Conservation (phyloP, 2,329 filamentous ascomycete genomes). For the Aspergillus awamori region DNA sequence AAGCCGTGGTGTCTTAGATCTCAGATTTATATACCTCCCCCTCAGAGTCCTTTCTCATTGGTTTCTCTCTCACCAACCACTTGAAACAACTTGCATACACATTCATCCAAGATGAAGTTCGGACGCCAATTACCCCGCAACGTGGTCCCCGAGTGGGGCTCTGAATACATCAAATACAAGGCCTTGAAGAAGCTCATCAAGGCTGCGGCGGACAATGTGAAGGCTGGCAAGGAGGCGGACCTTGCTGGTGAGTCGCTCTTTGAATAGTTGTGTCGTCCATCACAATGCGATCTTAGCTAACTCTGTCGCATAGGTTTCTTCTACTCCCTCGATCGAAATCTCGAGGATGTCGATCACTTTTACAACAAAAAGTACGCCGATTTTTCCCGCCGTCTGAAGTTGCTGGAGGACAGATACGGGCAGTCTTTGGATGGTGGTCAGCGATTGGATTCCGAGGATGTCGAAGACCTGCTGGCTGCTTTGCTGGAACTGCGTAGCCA, state of each 20-base stretch:
- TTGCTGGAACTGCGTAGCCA: slow-evolving; percentile 85
- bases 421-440: slow-evolving; percentile 68
- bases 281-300: slow-evolving; percentile 24
- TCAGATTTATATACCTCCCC: background rate
- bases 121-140: slow-evolving; percentile 53
- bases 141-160: slow-evolving; percentile 55
- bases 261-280: slow-evolving; percentile 10
- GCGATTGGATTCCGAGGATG: slow-evolving; percentile 81
- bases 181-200: slow-evolving; percentile 92
- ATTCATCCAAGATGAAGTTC: slow-evolving; percentile 51
- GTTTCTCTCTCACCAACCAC: background rate
- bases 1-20: background rate
- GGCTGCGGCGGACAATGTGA: slow-evolving; percentile 65
- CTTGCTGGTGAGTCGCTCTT: slow-evolving; percentile 73
- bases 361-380: slow-evolving; percentile 96
- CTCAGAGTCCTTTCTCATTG: background rate
- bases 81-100: background rate
- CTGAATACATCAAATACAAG: slow-evolving; percentile 56
- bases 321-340: slow-evolving; percentile 91
- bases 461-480: slow-evolving; percentile 87
- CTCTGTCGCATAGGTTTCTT: slow-evolving; percentile 75
- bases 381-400: slow-evolving; percentile 77
- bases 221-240: slow-evolving; percentile 76
- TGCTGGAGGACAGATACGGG: slow-evolving; percentile 87
- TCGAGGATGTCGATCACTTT: slow-evolving; percentile 94